Evolutionary conservation across 768 basidiomycete genomes (phyloP).

Genomic region (Rhodotorula kratochvilovae): DNA sequence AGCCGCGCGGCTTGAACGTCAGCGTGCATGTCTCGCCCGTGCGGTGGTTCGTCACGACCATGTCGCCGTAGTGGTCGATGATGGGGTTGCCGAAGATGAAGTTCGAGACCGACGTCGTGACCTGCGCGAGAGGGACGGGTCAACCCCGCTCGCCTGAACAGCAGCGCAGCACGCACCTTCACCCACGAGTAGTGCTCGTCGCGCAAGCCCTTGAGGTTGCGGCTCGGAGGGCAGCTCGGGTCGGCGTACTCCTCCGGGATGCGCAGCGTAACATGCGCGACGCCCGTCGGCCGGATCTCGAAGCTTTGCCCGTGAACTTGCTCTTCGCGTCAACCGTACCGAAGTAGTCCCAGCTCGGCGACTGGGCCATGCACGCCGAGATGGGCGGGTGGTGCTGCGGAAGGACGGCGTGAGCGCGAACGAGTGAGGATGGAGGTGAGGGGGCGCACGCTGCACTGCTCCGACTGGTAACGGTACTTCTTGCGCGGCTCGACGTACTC

Average conservation of each 20-base stretch:
- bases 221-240: constrained; percentile 57
- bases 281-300: constrained; percentile 91
- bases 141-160: too few species aligned
- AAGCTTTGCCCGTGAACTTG: constrained; percentile 95
- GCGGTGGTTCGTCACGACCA: constrained; percentile 80
- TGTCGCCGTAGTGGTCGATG: constrained; percentile 91
- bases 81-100: constrained; percentile 85
- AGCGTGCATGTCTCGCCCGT: constrained; percentile 80
- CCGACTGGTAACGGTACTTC: constrained; percentile 85
- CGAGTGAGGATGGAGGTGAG: neutral
- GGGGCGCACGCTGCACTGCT: constrained; percentile 93
- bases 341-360: constrained; percentile 81
- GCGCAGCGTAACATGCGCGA: constrained; percentile 79
- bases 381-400: constrained; percentile 56
- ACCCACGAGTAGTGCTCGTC: constrained; percentile 93
- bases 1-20: constrained; percentile 93
- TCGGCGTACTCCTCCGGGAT: constrained; percentile 63
- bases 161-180: constrained; percentile 76
- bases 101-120: constrained; percentile 60
- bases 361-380: constrained; percentile 91
- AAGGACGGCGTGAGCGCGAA: neutral
- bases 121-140: constrained; percentile 49
- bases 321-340: constrained; percentile 89
- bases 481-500: constrained; percentile 85
- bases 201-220: constrained; percentile 52